Base-by-base conservation (phyloP, 805 yeast genomes). In the Lipomyces starkeyi region DNA sequence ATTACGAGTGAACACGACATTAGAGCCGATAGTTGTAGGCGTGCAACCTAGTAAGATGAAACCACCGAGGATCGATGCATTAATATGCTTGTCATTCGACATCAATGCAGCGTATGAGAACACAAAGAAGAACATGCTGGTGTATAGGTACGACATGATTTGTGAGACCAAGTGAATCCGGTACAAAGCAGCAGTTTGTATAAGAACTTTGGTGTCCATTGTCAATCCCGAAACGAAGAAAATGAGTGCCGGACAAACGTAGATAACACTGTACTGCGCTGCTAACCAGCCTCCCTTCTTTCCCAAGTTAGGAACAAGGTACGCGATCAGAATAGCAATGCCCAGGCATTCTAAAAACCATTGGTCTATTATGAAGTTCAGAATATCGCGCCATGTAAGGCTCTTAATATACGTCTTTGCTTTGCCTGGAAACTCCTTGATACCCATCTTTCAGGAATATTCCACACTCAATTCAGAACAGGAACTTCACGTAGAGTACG, bases 21-120 rank as follows among this genome's bases (percentile, higher is more conserved):
- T 93, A 1, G 97, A 91, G 0, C 93, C 87, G n/a, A 93, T 96
- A 0, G 97, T 93, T 5, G 97, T 93, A 34, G 97, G 97, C 76
- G 95, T 90, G 8, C 93, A 85, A 32, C 91, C 91, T 1, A 97
- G 90, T 47, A 91, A 89, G 14, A 93, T 85, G 67, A 92, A 78
- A 0, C 97, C 97, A 11, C 89, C 91, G 25, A 93, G 80, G 72
- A 91, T 83, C 90, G 94, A 90, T 37, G 84, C 83, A 73, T 88
- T 89, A 35, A 92, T 89, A n/a, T 80, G 76, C 1, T 80, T 77
- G 74, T 90, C 83, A 67, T 84, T 70, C 0, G 95, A 86, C 2
- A 81, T 81, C 70, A 83, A 83, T 29, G 91, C 87, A 0, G 90
- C 97, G 65, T 84, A 79, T 55, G 88, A 88, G 61, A 92, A 81